Evolutionary conservation across 768 basidiomycete species (phyloP).

Genomic region (Tephrocybe sp.): DNA sequence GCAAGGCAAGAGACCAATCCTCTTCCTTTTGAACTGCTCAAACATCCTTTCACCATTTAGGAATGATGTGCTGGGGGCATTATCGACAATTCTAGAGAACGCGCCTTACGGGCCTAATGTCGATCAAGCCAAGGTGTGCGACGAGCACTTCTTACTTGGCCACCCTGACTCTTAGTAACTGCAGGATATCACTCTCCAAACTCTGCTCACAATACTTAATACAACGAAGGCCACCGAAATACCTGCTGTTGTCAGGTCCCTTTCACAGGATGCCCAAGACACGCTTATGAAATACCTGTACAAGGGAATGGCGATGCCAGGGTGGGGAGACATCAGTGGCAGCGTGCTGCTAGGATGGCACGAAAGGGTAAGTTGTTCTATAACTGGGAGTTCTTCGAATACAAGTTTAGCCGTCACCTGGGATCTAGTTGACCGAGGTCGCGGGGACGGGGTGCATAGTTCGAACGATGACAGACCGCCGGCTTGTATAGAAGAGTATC

Average conservation of each 20-base stretch:
- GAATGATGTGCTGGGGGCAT: constrained; percentile 72
- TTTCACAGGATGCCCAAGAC: constrained; percentile 78
- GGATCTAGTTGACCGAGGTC: constrained; percentile 77
- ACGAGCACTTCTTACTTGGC: not conserved
- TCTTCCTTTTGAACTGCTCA: not conserved
- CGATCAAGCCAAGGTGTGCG: constrained; percentile 86
- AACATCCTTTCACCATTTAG: constrained; percentile 34
- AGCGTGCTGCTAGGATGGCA: constrained; percentile 85
- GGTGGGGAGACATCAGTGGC: constrained; percentile 58
- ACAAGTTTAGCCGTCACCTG: not conserved
- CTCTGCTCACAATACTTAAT: constrained; percentile 86
- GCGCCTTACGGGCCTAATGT: constrained; percentile 87
- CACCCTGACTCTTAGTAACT: constrained; percentile 2
- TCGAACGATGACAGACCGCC: constrained; percentile 64
- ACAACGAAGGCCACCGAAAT: constrained; percentile 92
- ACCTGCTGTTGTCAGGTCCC: constrained; percentile 63
- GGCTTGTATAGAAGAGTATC: constrained; percentile 47
- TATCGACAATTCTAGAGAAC: constrained; percentile 67
- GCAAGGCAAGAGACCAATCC: constrained; percentile 49
- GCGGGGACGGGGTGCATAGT: constrained; percentile 96
- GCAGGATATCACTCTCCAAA: constrained; percentile 76
- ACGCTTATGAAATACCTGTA: constrained; percentile 97
- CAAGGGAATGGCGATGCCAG: constrained; percentile 86
- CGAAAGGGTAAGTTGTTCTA: constrained; percentile 69
- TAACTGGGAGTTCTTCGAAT: constrained; percentile 15